Evolutionary conservation across 2,329 filamentous ascomycete species (phyloP).

Genomic region (Trichothecium sympodiale): DNA sequence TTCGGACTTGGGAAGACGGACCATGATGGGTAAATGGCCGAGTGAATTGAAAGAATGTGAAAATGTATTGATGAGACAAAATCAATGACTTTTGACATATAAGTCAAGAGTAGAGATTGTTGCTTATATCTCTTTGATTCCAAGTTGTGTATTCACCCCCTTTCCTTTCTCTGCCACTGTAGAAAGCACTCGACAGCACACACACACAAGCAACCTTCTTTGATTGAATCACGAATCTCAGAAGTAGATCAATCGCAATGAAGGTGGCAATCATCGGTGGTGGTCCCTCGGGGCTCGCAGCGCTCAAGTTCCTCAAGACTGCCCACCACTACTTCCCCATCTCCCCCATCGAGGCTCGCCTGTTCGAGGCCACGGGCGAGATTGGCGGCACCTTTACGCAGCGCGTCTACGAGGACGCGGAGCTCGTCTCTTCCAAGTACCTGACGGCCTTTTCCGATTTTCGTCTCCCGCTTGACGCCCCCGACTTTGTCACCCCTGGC

Average conservation of each 20-base stretch:
- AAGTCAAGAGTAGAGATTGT: too few species aligned
- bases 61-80: too few species aligned
- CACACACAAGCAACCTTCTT: too few species aligned
- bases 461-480: constrained; percentile 21
- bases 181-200: too few species aligned
- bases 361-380: constrained; percentile 30
- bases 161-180: too few species aligned
- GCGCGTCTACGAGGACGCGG: constrained; percentile 29
- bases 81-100: too few species aligned
- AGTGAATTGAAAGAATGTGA: too few species aligned
- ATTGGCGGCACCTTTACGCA: constrained; percentile 32
- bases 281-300: constrained; percentile 26
- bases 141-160: too few species aligned
- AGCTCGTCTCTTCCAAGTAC: constrained; percentile 32
- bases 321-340: constrained; percentile 19
- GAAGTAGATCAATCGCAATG: constrained; percentile 8
- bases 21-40: too few species aligned
- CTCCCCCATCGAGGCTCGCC: constrained; percentile 23
- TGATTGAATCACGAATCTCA: too few species aligned
- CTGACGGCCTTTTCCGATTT: constrained; percentile 34
- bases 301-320: constrained; percentile 24
- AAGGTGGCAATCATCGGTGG: constrained; percentile 28
- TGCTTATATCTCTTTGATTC: too few species aligned
- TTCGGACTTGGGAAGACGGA: too few species aligned
- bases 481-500: constrained; percentile 27